Conservation (phyloP, 2,329 filamentous ascomycete genomes). For the Pseudogymnoascus sp. region DNA sequence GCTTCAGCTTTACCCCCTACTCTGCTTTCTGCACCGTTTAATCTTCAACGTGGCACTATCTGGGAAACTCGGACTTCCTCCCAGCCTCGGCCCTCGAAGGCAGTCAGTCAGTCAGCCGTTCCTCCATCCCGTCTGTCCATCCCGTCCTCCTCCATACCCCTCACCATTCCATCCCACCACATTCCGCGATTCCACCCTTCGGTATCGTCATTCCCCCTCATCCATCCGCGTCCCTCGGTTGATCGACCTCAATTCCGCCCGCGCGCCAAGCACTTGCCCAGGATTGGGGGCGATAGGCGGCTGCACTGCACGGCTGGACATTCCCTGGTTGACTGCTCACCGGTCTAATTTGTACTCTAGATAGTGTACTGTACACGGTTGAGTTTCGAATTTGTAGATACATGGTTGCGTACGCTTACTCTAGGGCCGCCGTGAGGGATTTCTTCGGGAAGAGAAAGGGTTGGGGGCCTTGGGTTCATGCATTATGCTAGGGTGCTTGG, state of each 20-base stretch:
- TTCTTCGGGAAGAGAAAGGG: background rate
- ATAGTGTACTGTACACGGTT: too few relatives aligned
- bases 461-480: background rate
- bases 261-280: background rate
- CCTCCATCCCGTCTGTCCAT: background rate
- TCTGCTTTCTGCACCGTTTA: background rate
- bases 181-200: background rate
- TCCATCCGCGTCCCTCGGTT: background rate
- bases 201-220: background rate
- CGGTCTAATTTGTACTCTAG: too few relatives aligned
- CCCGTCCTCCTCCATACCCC: background rate
- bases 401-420: too few relatives aligned
- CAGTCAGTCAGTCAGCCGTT: background rate
- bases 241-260: background rate
- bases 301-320: background rate
- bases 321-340: background rate
- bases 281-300: background rate
- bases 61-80: too few relatives aligned
- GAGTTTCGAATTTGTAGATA: too few relatives aligned
- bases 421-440: background rate
- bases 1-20: too few relatives aligned
- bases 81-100: background rate
- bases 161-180: background rate
- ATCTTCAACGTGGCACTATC: background rate
- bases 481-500: background rate